Percentiles rank a stretch among this genome's conserved stretches.
Evolutionary conservation across 2,329 filamentous ascomycete genomes (phyloP).

Genomic region (Rutstroemia sp.): DNA sequence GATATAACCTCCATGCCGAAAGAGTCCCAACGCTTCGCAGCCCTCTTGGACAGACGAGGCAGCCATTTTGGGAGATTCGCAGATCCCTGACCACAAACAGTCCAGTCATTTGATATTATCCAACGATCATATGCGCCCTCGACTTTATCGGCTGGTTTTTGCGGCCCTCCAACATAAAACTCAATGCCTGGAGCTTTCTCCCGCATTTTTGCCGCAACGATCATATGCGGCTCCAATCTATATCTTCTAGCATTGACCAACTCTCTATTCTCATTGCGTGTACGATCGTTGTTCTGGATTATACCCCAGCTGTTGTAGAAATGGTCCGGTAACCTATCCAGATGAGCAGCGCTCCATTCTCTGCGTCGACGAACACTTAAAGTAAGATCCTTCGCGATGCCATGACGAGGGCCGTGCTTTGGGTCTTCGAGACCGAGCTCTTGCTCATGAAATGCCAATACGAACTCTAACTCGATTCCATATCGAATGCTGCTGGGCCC

Average conservation of each 20-base stretch:
- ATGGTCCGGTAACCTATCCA: conserved; percentile 4
- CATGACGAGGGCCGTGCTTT: background rate
- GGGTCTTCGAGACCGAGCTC: conserved; percentile 12
- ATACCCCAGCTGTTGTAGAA: conserved; percentile 20
- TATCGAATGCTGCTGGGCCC: conserved; percentile 1
- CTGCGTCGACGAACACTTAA: conserved; percentile 8
- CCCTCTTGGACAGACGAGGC: conserved; percentile 6
- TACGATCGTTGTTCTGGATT: background rate
- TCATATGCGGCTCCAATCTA: conserved; percentile 13
- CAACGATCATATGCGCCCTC: conserved; percentile 14
- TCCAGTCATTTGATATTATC: conserved; percentile 17
- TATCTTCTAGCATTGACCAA: conserved; percentile 4
- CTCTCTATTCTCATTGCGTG: background rate
- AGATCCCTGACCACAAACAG: conserved; percentile 19
- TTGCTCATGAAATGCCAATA: conserved; percentile 20
- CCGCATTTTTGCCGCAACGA: conserved; percentile 10
- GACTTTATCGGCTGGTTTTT: conserved; percentile 1
- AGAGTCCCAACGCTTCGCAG: conserved; percentile 19
- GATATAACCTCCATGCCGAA: conserved; percentile 21
- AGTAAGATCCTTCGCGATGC: conserved; percentile 9
- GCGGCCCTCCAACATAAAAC: conserved; percentile 1
- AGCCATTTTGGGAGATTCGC: conserved; percentile 19
- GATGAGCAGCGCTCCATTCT: conserved; percentile 2
- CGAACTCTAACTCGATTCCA: conserved; percentile 22
- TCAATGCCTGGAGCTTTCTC: conserved; percentile 1